Evolutionary conservation across 805 yeast genomes (phyloP), one percentile per base, ranked within the genome.

Genomic region (Ogataea kodamae): DNA sequence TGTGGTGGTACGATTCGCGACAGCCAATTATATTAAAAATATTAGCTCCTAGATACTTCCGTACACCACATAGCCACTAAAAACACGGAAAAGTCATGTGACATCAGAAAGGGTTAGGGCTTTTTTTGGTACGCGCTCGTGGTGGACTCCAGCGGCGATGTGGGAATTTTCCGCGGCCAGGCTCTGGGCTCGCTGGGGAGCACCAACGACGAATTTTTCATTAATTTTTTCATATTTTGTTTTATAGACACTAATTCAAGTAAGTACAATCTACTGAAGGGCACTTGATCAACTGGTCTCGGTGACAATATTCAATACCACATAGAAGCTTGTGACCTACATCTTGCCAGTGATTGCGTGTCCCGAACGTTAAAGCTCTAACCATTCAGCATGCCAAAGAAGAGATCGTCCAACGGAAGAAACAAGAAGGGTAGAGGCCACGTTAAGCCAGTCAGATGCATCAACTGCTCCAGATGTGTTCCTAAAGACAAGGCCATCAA

Each of bases 321-420:
- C n/a, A n/a, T n/a, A n/a, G n/a, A n/a, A n/a, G n/a, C n/a, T n/a
- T n/a, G n/a, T n/a, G n/a, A n/a, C n/a, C n/a, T n/a, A n/a, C n/a
- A 5, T 10, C 18, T 5, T 22, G 16, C 5, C 29, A 26, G n/a
- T 17, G 24, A 9, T 25, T 17, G 23, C 25, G 23, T 30, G 10
- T 16, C 16, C 27, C 33, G 18, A 22, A 9, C 20, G 4, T 10
- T 9, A 12, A 9, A n/a, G n/a, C 18, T 22, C 37, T 33, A 33
- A 33, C 37, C 21, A 22, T 22, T 18, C 71, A 80, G 71, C 54
- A 92, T 92, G 99, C 97, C 98, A 75, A 92, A 92, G 87, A 92
- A 92, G 97, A 90, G 99, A 89, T 88, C 97, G 74, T 88, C 97
- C 92, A 88, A 89, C 97, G 99, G 99, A 82, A 90, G 99, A 81